A percentile compares a stretch with the other conserved stretches of the same genome.
Evolutionary conservation across 495 filamentous ascomycete species (phyloP).

Genomic region (Sordaria brevicollis): DNA sequence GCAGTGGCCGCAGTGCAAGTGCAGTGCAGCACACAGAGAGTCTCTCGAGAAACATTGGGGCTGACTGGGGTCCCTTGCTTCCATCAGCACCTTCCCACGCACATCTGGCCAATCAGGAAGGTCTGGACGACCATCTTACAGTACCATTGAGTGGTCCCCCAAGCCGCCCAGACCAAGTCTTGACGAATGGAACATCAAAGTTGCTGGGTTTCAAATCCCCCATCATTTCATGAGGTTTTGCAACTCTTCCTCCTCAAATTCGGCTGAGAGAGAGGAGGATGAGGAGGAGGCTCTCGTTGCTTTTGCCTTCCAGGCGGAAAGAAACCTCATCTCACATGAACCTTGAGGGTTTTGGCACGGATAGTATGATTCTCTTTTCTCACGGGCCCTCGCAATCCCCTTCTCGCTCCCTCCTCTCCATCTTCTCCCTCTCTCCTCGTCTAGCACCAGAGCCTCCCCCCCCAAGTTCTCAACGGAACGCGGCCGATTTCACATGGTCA

Average conservation of each 20-base stretch:
- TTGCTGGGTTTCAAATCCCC: not conserved
- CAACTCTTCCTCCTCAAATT: not conserved
- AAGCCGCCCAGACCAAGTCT: not conserved
- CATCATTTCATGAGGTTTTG: not conserved
- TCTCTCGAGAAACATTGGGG: not conserved
- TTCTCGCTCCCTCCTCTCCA: not conserved
- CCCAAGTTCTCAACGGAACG: not conserved
- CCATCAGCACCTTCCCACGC: not conserved
- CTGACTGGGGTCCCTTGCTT: not conserved
- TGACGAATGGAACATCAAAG: not conserved
- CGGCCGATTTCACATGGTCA: not conserved
- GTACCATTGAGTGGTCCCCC: not conserved
- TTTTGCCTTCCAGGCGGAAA: not conserved
- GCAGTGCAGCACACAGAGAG: not conserved
- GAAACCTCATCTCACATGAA: not conserved
- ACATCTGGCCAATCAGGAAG: not conserved
- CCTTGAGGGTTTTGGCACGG: too few relatives aligned
- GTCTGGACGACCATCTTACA: not conserved
- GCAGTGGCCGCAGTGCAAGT: too few relatives aligned
- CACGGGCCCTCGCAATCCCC: not conserved
- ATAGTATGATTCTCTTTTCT: too few relatives aligned
- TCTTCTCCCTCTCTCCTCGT: not conserved
- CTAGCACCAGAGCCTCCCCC: not conserved
- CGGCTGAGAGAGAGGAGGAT: not conserved
- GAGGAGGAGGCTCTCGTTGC: too few relatives aligned